Conservation (phyloP, 2,329 filamentous ascomycete genomes). For the Neopestalotiopsis rosae region DNA sequence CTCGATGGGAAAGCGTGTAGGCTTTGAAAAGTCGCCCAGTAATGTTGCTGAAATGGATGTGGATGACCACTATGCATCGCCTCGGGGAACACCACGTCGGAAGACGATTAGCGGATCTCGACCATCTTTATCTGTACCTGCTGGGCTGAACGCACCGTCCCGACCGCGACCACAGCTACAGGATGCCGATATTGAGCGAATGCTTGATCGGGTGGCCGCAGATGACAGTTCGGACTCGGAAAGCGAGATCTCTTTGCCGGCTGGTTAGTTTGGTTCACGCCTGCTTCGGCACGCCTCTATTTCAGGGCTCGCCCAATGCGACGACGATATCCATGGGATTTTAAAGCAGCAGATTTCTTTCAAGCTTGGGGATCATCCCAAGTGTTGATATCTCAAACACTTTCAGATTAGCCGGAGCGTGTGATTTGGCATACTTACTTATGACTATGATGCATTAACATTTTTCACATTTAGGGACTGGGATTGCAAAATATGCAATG, state of each 20-base stretch:
- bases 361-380: not conserved
- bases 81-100: slow-evolving; percentile 48
- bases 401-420: not conserved
- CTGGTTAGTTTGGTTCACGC: slow-evolving; percentile 22
- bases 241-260: slow-evolving; percentile 59
- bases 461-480: slow-evolving; percentile 23
- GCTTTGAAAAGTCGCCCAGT: slow-evolving; percentile 52
- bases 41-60: slow-evolving; percentile 54
- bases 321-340: not conserved
- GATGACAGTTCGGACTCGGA: slow-evolving; percentile 63
- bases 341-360: not conserved
- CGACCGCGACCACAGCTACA: slow-evolving; percentile 49
- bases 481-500: slow-evolving; percentile 1
- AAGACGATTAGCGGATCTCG: slow-evolving; percentile 46
- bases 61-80: slow-evolving; percentile 43
- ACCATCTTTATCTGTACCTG: slow-evolving; percentile 51
- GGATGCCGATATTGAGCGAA: slow-evolving; percentile 63
- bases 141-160: slow-evolving; percentile 48
- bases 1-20: slow-evolving; percentile 47
- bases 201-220: slow-evolving; percentile 59
- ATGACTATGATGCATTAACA: slow-evolving; percentile 23
- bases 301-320: not conserved
- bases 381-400: not conserved
- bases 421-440: slow-evolving; percentile 2
- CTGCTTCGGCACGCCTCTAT: not conserved